Percentiles rank a stretch among this genome's conserved stretches.
Evolutionary conservation across 768 basidiomycete species (phyloP).

Genomic region (Dendrothele bispora): DNA sequence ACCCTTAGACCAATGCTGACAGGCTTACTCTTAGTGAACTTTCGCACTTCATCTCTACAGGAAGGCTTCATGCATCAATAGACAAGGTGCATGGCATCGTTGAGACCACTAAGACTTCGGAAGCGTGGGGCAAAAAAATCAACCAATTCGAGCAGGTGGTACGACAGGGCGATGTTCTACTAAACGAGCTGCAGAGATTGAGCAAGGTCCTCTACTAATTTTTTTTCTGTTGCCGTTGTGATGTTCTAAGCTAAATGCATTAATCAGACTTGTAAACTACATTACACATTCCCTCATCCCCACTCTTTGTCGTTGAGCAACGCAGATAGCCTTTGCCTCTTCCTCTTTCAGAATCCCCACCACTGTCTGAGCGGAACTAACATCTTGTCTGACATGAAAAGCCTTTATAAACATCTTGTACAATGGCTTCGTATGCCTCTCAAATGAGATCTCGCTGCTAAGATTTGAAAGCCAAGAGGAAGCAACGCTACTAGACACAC

Average conservation of each 20-base stretch:
- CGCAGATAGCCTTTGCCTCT: conserved; percentile 21
- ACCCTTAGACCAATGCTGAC: neutral
- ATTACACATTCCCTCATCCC: neutral
- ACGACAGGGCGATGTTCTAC: conserved; percentile 85
- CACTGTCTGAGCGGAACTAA: conserved; percentile 49
- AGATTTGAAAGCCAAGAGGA: conserved; percentile 35
- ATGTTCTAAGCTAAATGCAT: too few species aligned
- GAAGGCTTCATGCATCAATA: conserved; percentile 83
- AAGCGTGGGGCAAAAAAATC: conserved; percentile 49
- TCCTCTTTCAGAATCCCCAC: conserved; percentile 56
- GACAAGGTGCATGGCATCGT: conserved; percentile 96
- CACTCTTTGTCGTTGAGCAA: neutral
- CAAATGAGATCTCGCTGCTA: conserved; percentile 47
- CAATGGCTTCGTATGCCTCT: conserved; percentile 63
- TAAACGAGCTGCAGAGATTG: conserved; percentile 85
- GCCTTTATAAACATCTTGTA: conserved; percentile 74
- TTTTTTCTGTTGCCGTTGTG: neutral
- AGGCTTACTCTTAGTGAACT: conserved; percentile 60
- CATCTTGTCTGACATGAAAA: conserved; percentile 56
- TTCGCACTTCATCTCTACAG: conserved; percentile 86
- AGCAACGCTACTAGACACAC: conserved; percentile 5
- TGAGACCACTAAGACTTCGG: conserved; percentile 72
- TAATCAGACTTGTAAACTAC: too few species aligned
- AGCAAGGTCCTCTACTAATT: conserved; percentile 80
- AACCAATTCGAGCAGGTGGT: conserved; percentile 93